These are phyloP conservation scores for Xylaria sp. DNA, from an alignment of 495 filamentous ascomycete species.

Conservation along the genomic window DNA sequence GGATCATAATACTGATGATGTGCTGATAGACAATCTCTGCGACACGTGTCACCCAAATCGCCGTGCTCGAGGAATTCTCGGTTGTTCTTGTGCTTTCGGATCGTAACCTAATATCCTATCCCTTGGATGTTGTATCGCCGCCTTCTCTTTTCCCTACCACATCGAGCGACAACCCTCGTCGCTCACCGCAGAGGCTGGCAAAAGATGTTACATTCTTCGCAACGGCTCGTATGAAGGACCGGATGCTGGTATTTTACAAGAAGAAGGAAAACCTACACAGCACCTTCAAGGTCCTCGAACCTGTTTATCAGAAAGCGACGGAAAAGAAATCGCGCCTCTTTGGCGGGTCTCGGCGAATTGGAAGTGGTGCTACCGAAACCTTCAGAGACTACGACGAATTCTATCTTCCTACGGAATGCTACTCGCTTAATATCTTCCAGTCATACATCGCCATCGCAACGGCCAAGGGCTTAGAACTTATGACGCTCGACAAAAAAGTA, in stretches of 20 bases:
- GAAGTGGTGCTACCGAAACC: slow-evolving; percentile 82
- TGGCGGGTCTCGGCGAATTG: slow-evolving; percentile 53
- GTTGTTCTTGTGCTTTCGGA: slow-evolving; percentile 90
- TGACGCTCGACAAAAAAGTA: slow-evolving; percentile 95
- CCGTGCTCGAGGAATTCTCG: slow-evolving; percentile 94
- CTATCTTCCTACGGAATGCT: slow-evolving; percentile 97
- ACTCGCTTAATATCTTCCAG: slow-evolving; percentile 94
- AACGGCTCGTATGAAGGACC: slow-evolving; percentile 94
- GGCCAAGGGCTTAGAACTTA: slow-evolving; percentile 89
- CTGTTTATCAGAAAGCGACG: slow-evolving; percentile 85
- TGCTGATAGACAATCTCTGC: slow-evolving; percentile 70
- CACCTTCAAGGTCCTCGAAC: slow-evolving; percentile 96
- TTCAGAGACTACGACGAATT: slow-evolving; percentile 99
- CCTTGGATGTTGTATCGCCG: slow-evolving; percentile 87
- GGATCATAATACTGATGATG: slow-evolving; percentile 28
- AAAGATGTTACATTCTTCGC: slow-evolving; percentile 97
- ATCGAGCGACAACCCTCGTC: slow-evolving; percentile 67
- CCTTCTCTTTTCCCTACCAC: slow-evolving; percentile 67
- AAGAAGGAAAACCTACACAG: slow-evolving; percentile 89
- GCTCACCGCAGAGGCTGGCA: slow-evolving; percentile 89
- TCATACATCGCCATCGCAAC: slow-evolving; percentile 90
- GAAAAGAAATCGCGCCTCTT: slow-evolving; percentile 78
- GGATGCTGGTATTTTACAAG: slow-evolving; percentile 93
- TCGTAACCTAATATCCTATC: slow-evolving; percentile 90
- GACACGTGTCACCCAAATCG: slow-evolving; percentile 84